These are phyloP conservation scores for Daldinia caldariorum DNA, from an alignment of 495 filamentous ascomycete genomes.

Conservation along the genomic window DNA sequence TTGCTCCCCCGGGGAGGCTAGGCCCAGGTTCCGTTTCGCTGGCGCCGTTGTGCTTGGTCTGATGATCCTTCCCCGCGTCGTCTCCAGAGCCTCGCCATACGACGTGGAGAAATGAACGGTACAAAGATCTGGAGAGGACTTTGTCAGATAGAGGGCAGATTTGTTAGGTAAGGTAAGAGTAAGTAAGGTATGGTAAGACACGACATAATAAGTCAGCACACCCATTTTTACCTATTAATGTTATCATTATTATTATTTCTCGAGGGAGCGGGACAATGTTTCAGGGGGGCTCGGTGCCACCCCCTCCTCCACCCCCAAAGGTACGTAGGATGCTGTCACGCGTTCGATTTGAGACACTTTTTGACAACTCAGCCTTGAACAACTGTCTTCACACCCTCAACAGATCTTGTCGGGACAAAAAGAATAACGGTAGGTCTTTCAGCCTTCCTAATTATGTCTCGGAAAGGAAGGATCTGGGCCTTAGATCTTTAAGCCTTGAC, in stretches of 20 bases:
- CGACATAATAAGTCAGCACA: constrained; percentile 39
- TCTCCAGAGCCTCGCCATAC: constrained; percentile 36
- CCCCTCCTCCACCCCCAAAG: constrained; percentile 2
- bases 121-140: constrained; percentile 34
- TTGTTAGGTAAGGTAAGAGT: not conserved
- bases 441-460: constrained; percentile 37
- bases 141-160: not conserved
- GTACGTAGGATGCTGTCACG: constrained; percentile 41
- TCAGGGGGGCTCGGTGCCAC: constrained; percentile 31
- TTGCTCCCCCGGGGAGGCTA: constrained; percentile 27
- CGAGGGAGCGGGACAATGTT: constrained; percentile 32
- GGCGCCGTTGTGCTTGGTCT: constrained; percentile 26
- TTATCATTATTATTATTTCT: not conserved
- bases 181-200: constrained; percentile 25
- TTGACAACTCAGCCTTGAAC: constrained; percentile 47
- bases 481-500: constrained; percentile 19
- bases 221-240: constrained; percentile 18
- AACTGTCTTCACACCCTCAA: constrained; percentile 46
- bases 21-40: constrained; percentile 18
- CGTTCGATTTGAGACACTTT: constrained; percentile 42
- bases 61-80: constrained; percentile 42
- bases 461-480: constrained; percentile 33
- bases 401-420: constrained; percentile 24
- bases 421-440: constrained; percentile 20
- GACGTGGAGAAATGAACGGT: constrained; percentile 29